These are phyloP conservation scores for Fusarium sp. DNA, from an alignment of 2,329 filamentous ascomycete genomes.

Conservation along the genomic window DNA sequence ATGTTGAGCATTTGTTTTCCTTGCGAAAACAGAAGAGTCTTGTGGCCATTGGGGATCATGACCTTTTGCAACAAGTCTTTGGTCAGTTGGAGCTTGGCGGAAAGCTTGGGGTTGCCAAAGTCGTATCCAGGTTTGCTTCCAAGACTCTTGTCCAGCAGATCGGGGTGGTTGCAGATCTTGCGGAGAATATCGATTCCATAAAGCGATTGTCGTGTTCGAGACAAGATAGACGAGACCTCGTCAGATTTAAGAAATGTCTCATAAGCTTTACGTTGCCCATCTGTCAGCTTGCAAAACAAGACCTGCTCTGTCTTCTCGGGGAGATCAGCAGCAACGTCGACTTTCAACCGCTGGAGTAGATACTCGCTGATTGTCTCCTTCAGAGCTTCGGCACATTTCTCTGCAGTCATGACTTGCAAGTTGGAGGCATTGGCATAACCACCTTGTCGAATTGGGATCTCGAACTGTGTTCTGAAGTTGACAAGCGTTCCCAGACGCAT, in stretches of 20 bases:
- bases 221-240: constrained; percentile 86
- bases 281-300: constrained; percentile 91
- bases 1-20: constrained; percentile 97
- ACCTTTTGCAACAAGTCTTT: constrained; percentile 83
- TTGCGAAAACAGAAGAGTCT: constrained; percentile 92
- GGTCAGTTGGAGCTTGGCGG: constrained; percentile 96
- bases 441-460: constrained; percentile 91
- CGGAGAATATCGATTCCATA: constrained; percentile 92
- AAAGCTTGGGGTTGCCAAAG: constrained; percentile 83
- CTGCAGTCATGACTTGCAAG: constrained; percentile 91
- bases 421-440: constrained; percentile 97
- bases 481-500: constrained; percentile 94
- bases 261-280: constrained; percentile 81
- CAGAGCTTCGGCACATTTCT: constrained; percentile 91
- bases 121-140: constrained; percentile 72
- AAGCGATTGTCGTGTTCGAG: constrained; percentile 80
- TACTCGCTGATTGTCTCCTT: constrained; percentile 96
- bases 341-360: constrained; percentile 90
- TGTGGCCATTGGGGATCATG: constrained; percentile 92
- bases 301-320: constrained; percentile 98
- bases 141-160: constrained; percentile 76
- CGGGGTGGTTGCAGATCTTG: constrained; percentile 98
- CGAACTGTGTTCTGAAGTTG: constrained; percentile 90
- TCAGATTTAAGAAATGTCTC: constrained; percentile 83
- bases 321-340: constrained; percentile 91